Evolutionary conservation across 108 stramenopile genomes (phyloP).

Genomic region (Skeletonema grethae): DNA sequence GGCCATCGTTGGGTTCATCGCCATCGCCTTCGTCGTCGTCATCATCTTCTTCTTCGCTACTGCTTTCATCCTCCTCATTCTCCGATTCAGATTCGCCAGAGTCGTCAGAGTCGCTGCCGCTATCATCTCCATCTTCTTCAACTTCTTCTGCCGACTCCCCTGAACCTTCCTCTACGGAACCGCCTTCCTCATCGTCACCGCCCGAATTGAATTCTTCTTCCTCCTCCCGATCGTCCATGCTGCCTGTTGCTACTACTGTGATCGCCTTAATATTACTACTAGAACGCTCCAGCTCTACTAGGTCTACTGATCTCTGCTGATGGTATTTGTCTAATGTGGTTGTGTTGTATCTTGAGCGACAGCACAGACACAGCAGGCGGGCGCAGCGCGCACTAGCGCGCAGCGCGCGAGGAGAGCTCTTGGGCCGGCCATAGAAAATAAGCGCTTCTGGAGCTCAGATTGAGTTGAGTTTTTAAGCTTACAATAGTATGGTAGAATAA

Average conservation of each 20-base stretch:
- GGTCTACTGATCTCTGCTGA: no score
- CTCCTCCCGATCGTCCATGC: not conserved
- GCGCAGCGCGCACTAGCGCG: no score
- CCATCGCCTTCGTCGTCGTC: not conserved
- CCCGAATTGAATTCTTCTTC: not conserved
- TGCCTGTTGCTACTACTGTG: not conserved
- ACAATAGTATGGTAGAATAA: no score
- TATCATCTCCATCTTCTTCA: not conserved
- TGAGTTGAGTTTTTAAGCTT: no score
- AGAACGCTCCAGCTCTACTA: not conserved
- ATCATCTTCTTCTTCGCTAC: slow-evolving; percentile 1
- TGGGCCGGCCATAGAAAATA: no score
- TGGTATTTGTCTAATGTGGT: no score
- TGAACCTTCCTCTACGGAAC: not conserved
- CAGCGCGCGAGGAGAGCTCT: no score
- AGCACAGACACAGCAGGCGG: no score
- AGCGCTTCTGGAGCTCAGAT: no score
- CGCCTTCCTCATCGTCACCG: not conserved
- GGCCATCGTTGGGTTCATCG: slow-evolving; percentile 7
- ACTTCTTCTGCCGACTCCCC: not conserved
- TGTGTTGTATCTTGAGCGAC: no score
- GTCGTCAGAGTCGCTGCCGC: not conserved
- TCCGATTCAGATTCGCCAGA: not conserved
- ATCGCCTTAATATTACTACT: not conserved
- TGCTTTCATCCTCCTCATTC: slow-evolving; percentile 1